phyloP scores from a whole-genome alignment of 495 filamentous ascomycete genomes.

The Penicillium samsonianum region DNA sequence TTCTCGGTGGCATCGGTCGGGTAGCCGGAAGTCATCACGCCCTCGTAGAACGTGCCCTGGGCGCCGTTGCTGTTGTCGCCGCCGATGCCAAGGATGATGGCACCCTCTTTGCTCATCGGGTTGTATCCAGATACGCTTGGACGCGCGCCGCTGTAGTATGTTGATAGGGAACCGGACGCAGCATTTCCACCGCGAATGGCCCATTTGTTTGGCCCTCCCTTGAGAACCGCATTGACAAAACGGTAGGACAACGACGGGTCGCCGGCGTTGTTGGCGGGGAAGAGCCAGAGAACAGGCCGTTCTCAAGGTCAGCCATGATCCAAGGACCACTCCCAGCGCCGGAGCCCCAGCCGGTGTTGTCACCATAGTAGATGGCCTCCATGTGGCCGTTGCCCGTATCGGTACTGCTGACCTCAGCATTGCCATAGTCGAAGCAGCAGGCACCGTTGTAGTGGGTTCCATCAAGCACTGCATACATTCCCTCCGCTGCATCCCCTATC shows the following conservation, averaged over 20 bases:
- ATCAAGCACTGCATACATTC: constrained; percentile 61
- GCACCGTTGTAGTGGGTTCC: constrained; percentile 58
- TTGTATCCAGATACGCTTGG: constrained; percentile 53
- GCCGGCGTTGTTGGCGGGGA: constrained; percentile 38
- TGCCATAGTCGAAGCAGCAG: constrained; percentile 66
- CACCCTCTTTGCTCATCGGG: constrained; percentile 62
- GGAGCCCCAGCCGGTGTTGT: constrained; percentile 48
- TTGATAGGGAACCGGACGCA: constrained; percentile 54
- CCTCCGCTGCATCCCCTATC: constrained; percentile 54
- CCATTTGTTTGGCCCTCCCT: constrained; percentile 54
- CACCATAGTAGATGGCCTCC: constrained; percentile 63
- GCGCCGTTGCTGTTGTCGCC: constrained; percentile 57
- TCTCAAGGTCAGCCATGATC: constrained; percentile 65
- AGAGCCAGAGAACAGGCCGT: constrained; percentile 55
- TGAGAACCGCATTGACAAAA: constrained; percentile 55
- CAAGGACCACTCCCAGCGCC: constrained; percentile 57
- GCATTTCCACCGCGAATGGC: constrained; percentile 56
- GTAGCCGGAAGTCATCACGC: constrained; percentile 60
- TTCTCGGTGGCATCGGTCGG: constrained; percentile 56
- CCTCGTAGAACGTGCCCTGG: constrained; percentile 64
- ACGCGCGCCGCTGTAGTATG: constrained; percentile 54
- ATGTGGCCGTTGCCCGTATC: constrained; percentile 61
- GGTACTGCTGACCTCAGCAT: constrained; percentile 54
- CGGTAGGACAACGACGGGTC: constrained; percentile 51
- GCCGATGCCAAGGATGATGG: constrained; percentile 61